Percentiles rank a stretch among this genome's conserved stretches.
These are phyloP conservation scores for Dimargaris cristalligena DNA, from an alignment of 192 early-diverging fungal species.

Conservation along the genomic window DNA sequence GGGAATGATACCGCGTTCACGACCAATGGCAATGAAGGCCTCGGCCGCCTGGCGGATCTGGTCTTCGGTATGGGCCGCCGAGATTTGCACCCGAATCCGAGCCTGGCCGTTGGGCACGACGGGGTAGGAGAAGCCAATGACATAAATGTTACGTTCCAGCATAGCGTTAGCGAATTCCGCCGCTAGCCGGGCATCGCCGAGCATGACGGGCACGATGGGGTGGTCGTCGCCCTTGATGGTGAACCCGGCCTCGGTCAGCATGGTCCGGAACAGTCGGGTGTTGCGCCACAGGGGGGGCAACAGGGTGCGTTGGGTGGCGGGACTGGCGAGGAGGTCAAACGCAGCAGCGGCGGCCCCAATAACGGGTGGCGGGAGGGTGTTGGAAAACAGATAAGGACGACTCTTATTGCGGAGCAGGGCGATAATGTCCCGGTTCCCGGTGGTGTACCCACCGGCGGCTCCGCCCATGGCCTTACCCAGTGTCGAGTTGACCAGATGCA, in stretches of 20 bases:
- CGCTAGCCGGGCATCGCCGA: conserved; percentile 33
- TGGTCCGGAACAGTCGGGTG: conserved; percentile 37
- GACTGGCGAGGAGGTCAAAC: conserved; percentile 31
- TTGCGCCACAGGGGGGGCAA: conserved; percentile 38
- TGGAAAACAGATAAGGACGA: conserved; percentile 39
- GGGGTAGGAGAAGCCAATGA: conserved; percentile 40
- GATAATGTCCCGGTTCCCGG: conserved; percentile 23
- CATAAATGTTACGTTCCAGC: conserved; percentile 32
- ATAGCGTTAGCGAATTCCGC: conserved; percentile 31
- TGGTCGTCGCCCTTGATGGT: conserved; percentile 40
- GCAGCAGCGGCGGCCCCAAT: conserved; percentile 32
- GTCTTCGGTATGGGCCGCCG: conserved; percentile 28
- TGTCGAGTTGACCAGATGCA: conserved; percentile 41
- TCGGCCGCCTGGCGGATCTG: conserved; percentile 33
- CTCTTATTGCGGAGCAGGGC: conserved; percentile 31
- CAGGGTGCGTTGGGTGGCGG: conserved; percentile 22
- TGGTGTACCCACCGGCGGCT: conserved; percentile 33
- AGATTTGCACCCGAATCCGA: conserved; percentile 38
- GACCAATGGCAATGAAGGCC: conserved; percentile 32
- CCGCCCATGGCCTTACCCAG: conserved; percentile 40
- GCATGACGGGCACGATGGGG: conserved; percentile 39
- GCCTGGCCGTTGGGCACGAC: conserved; percentile 33
- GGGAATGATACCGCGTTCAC: conserved; percentile 20
- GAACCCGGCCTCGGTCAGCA: conserved; percentile 42
- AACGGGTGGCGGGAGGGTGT: conserved; percentile 34